Conservation (phyloP, 2,329 filamentous ascomycete genomes). For the Didymella lethalis region DNA sequence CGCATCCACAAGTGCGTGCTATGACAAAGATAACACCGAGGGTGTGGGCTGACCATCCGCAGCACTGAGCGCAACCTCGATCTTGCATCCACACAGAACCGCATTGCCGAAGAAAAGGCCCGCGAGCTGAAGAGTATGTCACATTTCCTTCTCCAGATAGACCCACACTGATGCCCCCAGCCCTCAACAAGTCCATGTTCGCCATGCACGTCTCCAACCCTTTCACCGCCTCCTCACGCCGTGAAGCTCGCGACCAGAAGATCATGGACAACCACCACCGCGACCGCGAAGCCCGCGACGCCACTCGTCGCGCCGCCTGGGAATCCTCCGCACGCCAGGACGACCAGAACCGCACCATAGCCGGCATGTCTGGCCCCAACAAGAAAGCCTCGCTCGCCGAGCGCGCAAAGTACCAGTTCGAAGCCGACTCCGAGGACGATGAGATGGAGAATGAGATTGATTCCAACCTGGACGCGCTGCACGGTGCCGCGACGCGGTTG, state of each 20-base stretch:
- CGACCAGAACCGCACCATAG: slow-evolving; percentile 27
- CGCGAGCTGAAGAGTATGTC: slow-evolving; percentile 74
- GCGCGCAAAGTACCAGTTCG: slow-evolving; percentile 48
- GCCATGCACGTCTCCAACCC: slow-evolving; percentile 71
- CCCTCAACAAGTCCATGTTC: slow-evolving; percentile 89
- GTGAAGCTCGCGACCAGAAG: slow-evolving; percentile 65
- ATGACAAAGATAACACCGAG: neutral
- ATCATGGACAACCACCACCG: slow-evolving; percentile 67
- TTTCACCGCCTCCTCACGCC: slow-evolving; percentile 68
- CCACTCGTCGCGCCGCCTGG: slow-evolving; percentile 62
- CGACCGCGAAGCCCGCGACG: slow-evolving; percentile 65
- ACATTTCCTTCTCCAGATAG: neutral
- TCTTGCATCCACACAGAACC: slow-evolving; percentile 77
- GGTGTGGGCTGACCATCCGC: slow-evolving; percentile 44
- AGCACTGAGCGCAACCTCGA: slow-evolving; percentile 77
- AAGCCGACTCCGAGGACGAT: slow-evolving; percentile 57
- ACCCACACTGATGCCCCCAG: slow-evolving; percentile 13
- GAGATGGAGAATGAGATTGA: slow-evolving; percentile 67
- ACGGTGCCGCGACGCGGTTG: slow-evolving; percentile 70
- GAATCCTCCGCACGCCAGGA: slow-evolving; percentile 41
- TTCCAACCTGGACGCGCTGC: slow-evolving; percentile 60
- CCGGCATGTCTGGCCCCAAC: slow-evolving; percentile 21
- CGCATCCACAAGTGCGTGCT: slow-evolving; percentile 42
- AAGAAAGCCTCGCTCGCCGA: slow-evolving; percentile 42
- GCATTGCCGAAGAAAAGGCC: slow-evolving; percentile 80